These are phyloP conservation scores for Fusarium mangiferae DNA, from an alignment of 2,329 filamentous ascomycete genomes.

Conservation along the genomic window DNA sequence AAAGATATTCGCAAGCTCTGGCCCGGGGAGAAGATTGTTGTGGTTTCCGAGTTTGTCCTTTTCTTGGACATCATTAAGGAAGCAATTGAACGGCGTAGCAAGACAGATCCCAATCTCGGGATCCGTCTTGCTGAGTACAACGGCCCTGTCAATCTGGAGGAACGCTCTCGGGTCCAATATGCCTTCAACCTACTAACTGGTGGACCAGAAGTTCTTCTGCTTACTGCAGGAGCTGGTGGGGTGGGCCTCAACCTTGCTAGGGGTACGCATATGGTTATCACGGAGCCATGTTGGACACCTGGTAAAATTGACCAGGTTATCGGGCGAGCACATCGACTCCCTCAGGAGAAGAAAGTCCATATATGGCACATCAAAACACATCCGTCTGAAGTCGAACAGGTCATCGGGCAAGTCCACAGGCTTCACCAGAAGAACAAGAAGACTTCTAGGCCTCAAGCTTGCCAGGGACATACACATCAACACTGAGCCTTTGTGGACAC, in stretches of 20 bases:
- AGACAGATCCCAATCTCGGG: background rate
- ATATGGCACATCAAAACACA: too few species aligned
- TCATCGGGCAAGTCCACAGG: too few species aligned
- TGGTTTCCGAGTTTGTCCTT: background rate
- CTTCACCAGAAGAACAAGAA: too few species aligned
- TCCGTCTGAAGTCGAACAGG: too few species aligned
- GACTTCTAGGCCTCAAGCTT: background rate
- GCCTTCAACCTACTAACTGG: background rate
- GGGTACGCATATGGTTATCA: too few species aligned
- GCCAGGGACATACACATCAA: background rate
- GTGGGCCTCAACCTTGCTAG: too few species aligned
- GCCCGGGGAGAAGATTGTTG: background rate
- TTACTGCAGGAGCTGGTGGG: background rate
- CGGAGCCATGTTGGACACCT: too few species aligned
- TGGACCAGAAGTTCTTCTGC: background rate
- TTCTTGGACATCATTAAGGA: background rate
- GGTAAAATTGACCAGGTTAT: too few species aligned
- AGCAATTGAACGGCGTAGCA: background rate
- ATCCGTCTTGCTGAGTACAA: background rate
- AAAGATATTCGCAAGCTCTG: too few species aligned
- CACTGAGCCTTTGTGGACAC: background rate
- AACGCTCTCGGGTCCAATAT: background rate
- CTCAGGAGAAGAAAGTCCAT: too few species aligned
- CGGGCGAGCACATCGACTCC: too few species aligned
- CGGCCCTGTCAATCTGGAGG: background rate